Evolutionary conservation across 805 yeast genomes (phyloP).

Genomic region (Cyberlindnera veronae): DNA sequence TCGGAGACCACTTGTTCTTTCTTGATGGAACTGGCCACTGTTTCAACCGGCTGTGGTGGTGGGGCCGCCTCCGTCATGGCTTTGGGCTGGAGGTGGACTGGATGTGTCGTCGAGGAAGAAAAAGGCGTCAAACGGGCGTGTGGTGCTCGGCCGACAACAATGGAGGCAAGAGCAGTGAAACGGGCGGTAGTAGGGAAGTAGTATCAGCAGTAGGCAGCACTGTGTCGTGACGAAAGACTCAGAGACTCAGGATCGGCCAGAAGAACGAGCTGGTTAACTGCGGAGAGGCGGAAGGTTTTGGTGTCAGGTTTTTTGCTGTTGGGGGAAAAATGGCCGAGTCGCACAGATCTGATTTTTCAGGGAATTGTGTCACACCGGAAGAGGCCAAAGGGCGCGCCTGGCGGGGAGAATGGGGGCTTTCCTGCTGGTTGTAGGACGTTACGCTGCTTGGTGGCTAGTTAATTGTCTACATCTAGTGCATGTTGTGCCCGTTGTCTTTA

Average conservation of each 20-base stretch:
- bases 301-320: slow-evolving; percentile 11
- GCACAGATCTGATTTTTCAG: background rate
- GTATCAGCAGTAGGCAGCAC: background rate
- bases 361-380: slow-evolving; percentile 6
- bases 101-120: slow-evolving; percentile 1
- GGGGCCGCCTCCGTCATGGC: background rate
- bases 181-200: background rate
- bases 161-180: background rate
- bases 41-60: slow-evolving; percentile 2
- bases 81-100: background rate
- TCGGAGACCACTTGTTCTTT: no score
- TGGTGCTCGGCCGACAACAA: slow-evolving; percentile 4
- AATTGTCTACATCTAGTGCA: no score
- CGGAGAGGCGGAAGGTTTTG: no score
- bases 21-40: no score
- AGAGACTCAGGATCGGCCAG: no score
- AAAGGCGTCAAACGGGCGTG: slow-evolving; percentile 15
- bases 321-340: background rate
- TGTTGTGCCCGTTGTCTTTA: no score
- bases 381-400: background rate
- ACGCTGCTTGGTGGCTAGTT: background rate
- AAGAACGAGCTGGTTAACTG: no score
- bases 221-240: background rate
- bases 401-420: background rate
- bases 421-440: background rate